Conservation (phyloP, 78 protist species). For the slime mould (Dictyostelium discoideum) region DNA sequence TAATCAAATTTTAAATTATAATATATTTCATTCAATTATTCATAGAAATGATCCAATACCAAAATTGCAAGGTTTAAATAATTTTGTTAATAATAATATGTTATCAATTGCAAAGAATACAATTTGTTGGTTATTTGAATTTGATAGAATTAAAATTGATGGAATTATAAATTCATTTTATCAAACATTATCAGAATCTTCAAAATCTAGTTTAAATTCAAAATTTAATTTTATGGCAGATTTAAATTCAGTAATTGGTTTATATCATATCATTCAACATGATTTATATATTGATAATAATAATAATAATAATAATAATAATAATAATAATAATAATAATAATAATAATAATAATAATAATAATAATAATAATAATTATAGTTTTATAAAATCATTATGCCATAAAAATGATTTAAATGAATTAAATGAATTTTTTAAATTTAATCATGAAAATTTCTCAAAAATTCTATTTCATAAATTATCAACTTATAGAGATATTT, state of each 20-base stretch:
- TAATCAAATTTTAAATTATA: neutral
- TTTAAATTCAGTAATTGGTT: neutral
- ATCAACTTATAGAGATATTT: neutral
- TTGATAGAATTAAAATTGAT: neutral
- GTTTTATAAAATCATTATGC: neutral
- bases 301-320: too few relatives aligned
- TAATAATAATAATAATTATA: too few relatives aligned
- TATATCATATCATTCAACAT: neutral
- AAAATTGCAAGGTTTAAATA: neutral
- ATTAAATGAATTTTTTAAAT: neutral
- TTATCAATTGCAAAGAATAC: neutral
- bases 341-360: too few relatives aligned
- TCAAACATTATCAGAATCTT: neutral
- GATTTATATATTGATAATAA: neutral
- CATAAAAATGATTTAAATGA: neutral
- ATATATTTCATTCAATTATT: neutral
- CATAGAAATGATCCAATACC: neutral
- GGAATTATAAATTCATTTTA: neutral
- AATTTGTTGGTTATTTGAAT: neutral
- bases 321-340: too few relatives aligned
- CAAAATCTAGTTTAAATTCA: neutral
- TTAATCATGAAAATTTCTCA: neutral
- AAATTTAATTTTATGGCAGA: neutral
- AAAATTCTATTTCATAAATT: neutral
- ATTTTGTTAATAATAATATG: neutral